Percentiles rank a stretch among this genome's conserved stretches.
Conservation (phyloP, 1,139 yeast genomes). For the Suhomyces coccinellae region DNA sequence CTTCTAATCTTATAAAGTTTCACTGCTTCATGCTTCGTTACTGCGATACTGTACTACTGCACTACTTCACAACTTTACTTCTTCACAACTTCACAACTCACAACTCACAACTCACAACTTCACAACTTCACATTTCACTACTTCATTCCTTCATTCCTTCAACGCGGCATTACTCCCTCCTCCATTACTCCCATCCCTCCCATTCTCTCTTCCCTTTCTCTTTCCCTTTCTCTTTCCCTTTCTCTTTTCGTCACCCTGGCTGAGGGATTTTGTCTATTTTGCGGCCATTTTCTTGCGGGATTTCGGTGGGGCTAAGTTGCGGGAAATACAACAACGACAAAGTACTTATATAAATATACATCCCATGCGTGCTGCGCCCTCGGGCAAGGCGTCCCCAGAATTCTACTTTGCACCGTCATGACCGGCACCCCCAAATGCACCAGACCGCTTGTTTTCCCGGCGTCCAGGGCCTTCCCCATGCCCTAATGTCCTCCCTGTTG, state of each 20-base stretch:
- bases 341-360: background rate
- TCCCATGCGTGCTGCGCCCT: background rate
- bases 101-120: too few species aligned
- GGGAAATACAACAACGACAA: background rate
- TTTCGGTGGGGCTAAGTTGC: conserved; percentile 4
- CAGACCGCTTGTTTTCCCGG: background rate
- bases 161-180: too few species aligned
- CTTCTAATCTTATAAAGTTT: too few species aligned
- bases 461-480: background rate
- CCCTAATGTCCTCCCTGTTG: background rate
- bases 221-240: background rate
- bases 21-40: too few species aligned
- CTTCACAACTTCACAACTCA: too few species aligned
- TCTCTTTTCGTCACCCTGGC: background rate
- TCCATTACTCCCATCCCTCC: too few species aligned
- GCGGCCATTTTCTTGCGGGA: conserved; percentile 8
- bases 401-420: background rate
- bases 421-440: background rate
- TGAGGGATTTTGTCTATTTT: conserved; percentile 7
- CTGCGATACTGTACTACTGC: too few species aligned
- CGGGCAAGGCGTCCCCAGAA: background rate
- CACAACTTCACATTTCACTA: too few species aligned
- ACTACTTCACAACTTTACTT: too few species aligned
- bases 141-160: too few species aligned
- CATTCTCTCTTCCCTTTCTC: background rate